A percentile compares a stretch with the other conserved stretches of the same genome.
Evolutionary conservation across 2,329 filamentous ascomycete species (phyloP).

Genomic region (Paecilomyces niveus): DNA sequence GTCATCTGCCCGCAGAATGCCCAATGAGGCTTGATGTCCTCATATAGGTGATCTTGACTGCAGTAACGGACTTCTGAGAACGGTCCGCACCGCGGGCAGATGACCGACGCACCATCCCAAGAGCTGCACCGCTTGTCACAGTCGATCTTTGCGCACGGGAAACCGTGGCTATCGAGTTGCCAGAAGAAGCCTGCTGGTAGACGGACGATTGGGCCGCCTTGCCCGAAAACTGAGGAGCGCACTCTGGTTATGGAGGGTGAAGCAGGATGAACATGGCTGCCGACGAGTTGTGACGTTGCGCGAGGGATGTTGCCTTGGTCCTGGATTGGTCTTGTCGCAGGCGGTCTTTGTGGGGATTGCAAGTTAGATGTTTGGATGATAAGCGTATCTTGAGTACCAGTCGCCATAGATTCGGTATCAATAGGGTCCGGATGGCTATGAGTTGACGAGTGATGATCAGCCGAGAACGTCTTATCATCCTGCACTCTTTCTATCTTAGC

Average conservation of each 20-base stretch:
- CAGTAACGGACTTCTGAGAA: conserved; percentile 34
- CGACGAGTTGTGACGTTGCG: conserved; percentile 1
- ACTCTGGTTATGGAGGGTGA: conserved; percentile 2
- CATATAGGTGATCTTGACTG: conserved; percentile 25
- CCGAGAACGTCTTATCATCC: neutral
- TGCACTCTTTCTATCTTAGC: neutral
- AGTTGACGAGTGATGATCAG: neutral
- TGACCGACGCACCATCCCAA: conserved; percentile 22
- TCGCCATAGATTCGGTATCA: neutral
- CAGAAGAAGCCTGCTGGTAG: conserved; percentile 17
- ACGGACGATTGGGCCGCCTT: conserved; percentile 1
- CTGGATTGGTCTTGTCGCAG: neutral
- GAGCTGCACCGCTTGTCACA: conserved; percentile 24
- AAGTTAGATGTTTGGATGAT: neutral
- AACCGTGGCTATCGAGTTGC: conserved; percentile 45
- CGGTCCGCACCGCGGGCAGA: conserved; percentile 35
- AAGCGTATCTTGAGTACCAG: neutral
- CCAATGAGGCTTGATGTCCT: conserved; percentile 32
- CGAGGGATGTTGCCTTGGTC: neutral
- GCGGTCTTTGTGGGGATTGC: neutral
- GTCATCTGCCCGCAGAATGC: conserved; percentile 11
- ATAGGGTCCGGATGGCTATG: neutral
- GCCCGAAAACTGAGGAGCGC: conserved; percentile 7
- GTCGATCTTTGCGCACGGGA: conserved; percentile 27
- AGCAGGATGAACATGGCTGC: neutral